Evolutionary conservation across 345 rosid genomes (phyloP), one percentile per base, ranked within the genome.

Genomic region (Aquilaria malaccensis): DNA sequence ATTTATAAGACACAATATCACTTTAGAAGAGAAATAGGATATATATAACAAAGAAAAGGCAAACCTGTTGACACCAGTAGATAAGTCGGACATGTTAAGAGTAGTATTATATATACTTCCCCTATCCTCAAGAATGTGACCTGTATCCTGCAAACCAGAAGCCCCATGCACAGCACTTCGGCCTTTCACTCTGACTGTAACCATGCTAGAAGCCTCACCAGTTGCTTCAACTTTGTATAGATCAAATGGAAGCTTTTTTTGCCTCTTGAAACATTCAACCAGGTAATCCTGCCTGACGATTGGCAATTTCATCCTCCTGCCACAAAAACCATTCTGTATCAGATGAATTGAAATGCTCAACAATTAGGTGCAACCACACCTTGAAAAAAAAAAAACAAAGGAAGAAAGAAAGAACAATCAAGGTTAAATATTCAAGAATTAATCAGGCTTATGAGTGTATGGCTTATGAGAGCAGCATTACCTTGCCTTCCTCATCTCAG

Each of bases 101-200:
- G 96, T 90, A 3, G 93, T 94, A 79, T 90, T 90, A 64, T 88
- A 94, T 83, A 94, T 82, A 67, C 91, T 82, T 68, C 79, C 83
- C 48, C 89, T 85, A 72, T 81, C 96, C 77, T 91, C 99, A 67
- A 90, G 96, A 51, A 94, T 90, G 81, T 90, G 99, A 67, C 97
- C 80, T 45, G 90, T 73, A 71, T 94, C 96, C 71, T 94, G 95
- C 71, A 94, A 72, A 47, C 89, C 93, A 67, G 99, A 94, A 22
- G 88, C 81, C 80, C 83, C 97, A 77, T 94, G 97, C 71, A 94
- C 97, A 73, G 96, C 86, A 69, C 99, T 86, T 65, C 65, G 81
- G 53, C 99, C 99, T 78, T 94, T 94, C 63, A 90, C 99, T 83
- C 88, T 90, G 64, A 94, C 88, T 66, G 96, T 90, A 49, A 86